Conservation (phyloP, 73 alveolate genomes). For the Blepharisma stoltei region DNA sequence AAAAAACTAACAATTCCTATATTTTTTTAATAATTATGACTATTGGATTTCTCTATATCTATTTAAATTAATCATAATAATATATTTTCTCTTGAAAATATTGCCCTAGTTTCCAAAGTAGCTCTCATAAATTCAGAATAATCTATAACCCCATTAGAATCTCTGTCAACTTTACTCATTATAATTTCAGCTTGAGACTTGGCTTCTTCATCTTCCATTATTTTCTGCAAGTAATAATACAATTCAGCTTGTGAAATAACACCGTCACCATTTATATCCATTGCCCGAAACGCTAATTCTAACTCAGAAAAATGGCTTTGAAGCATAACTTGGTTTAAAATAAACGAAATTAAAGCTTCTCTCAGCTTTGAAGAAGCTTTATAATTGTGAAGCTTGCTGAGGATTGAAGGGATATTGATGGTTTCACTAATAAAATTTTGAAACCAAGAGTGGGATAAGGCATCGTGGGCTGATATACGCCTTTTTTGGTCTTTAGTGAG, state of each 20-base stretch:
- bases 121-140: slow-evolving; percentile 14
- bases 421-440: slow-evolving; percentile 35
- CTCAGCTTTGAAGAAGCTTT: slow-evolving; percentile 17
- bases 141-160: not conserved
- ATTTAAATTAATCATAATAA: too few relatives aligned
- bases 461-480: slow-evolving; percentile 45
- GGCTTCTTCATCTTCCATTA: not conserved
- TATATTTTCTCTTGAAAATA: slow-evolving; percentile 27
- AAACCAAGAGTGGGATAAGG: slow-evolving; percentile 49
- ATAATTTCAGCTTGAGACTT: not conserved
- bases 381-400: too few relatives aligned
- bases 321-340: slow-evolving; percentile 36
- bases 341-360: slow-evolving; percentile 52
- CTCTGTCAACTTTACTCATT: not conserved
- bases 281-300: slow-evolving; percentile 33
- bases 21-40: too few relatives aligned
- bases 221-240: not conserved
- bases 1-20: too few relatives aligned
- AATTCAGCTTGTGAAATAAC: slow-evolving; percentile 42
- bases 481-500: slow-evolving; percentile 51
- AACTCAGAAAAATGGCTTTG: slow-evolving; percentile 35
- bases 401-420: not conserved
- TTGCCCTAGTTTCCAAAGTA: not conserved
- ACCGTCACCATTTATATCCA: slow-evolving; percentile 54
- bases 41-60: too few relatives aligned